Conservation (phyloP, 768 basidiomycete genomes). For the Kwoniella botswanensis region DNA sequence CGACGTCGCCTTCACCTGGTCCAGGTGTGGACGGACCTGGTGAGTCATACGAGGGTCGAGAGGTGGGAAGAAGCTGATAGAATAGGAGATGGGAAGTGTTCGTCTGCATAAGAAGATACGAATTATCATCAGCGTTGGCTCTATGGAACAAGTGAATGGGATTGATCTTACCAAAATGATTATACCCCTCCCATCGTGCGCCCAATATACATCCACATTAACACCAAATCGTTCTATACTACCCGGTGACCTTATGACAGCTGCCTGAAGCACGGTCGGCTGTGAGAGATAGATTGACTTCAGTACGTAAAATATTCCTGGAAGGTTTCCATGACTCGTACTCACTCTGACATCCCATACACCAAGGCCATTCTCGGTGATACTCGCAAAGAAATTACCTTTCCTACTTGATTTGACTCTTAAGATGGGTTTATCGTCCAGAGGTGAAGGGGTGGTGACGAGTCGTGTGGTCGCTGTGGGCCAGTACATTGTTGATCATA, state of each 20-base stretch:
- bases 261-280: constrained; percentile 62
- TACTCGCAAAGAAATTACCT: constrained; percentile 49
- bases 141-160: neutral
- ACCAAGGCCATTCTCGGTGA: constrained; percentile 34
- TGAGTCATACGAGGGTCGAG: constrained; percentile 53
- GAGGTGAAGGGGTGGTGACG: constrained; percentile 29
- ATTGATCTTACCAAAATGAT: constrained; percentile 71
- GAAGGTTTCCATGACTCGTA: neutral
- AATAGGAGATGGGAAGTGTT: constrained; percentile 78
- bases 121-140: constrained; percentile 1
- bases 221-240: constrained; percentile 84
- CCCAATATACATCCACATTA: constrained; percentile 76
- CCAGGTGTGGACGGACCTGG: constrained; percentile 32
- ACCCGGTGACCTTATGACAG: constrained; percentile 74
- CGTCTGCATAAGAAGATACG: constrained; percentile 64
- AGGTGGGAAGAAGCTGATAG: constrained; percentile 66
- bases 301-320: neutral
- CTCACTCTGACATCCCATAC: constrained; percentile 55
- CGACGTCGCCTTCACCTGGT: constrained; percentile 54
- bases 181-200: constrained; percentile 77
- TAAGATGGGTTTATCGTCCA: constrained; percentile 29
- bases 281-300: constrained; percentile 47
- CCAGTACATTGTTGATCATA: constrained; percentile 44
- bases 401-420: constrained; percentile 34
- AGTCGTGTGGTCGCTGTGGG: constrained; percentile 40